Evolutionary conservation across 140 eudicot genomes (phyloP).

Genomic region (Oenanthe javanica): DNA sequence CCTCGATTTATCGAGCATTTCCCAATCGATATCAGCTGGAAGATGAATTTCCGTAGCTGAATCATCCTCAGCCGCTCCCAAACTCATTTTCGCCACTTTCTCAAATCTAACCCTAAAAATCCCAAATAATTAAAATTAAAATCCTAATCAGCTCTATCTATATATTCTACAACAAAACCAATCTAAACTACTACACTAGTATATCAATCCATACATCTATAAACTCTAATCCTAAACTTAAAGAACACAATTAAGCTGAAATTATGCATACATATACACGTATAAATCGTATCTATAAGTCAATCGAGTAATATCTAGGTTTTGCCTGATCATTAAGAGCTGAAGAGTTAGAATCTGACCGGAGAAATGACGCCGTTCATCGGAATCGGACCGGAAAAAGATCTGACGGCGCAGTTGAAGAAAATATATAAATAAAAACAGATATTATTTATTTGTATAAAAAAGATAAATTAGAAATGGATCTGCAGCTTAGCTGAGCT

Average conservation of each 20-base stretch:
- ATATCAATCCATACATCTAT: not conserved
- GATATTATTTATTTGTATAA: not conserved
- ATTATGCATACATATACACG: not conserved
- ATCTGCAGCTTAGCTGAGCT: not conserved
- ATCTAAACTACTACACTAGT: not conserved
- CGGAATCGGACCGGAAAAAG: not conserved
- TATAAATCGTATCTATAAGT: not conserved
- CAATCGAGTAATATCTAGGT: not conserved
- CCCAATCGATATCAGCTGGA: slow-evolving; percentile 81
- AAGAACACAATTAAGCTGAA: not conserved
- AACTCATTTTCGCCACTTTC: slow-evolving; percentile 58
- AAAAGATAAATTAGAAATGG: not conserved
- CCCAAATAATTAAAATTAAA: not conserved
- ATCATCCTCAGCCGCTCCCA: slow-evolving; percentile 46
- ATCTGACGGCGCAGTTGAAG: not conserved
- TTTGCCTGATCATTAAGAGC: not conserved
- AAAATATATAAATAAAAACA: not conserved
- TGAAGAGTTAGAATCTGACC: not conserved
- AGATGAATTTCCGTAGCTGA: slow-evolving; percentile 40
- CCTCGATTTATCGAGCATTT: slow-evolving; percentile 73
- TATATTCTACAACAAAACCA: not conserved
- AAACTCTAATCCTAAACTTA: not conserved
- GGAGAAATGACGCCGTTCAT: not conserved
- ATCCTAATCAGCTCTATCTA: not conserved
- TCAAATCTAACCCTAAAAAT: not conserved